Percentiles rank a stretch among this genome's conserved stretches.
Conservation (phyloP, 306 rosid species). For the Medicago ruthenica region DNA sequence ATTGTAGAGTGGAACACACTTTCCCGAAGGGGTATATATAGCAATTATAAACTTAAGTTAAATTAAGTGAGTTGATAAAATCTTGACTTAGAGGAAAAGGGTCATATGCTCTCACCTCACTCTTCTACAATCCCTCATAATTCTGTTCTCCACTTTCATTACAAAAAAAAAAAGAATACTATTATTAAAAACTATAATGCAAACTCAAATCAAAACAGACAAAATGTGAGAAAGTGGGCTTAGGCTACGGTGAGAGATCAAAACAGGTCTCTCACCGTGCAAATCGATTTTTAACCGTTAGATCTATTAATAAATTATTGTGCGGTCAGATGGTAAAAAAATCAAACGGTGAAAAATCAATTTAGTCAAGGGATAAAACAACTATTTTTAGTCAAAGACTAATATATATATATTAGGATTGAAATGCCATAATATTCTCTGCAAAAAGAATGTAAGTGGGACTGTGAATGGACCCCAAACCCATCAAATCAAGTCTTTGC, state of each 20-base stretch:
- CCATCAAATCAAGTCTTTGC: slow-evolving; percentile 38
- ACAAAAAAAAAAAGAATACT: slow-evolving; percentile 41
- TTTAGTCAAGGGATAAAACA: slow-evolving; percentile 26
- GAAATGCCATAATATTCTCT: slow-evolving; percentile 30
- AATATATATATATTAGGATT: slow-evolving; percentile 30
- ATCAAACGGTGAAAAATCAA: no score
- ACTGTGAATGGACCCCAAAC: slow-evolving; percentile 46
- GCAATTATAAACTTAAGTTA: slow-evolving; percentile 13
- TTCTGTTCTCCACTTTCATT: slow-evolving; percentile 78
- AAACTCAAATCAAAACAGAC: slow-evolving; percentile 21
- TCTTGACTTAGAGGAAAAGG: slow-evolving; percentile 69
- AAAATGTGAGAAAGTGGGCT: neutral
- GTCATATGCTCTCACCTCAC: slow-evolving; percentile 68
- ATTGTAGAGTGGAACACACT: slow-evolving; percentile 1
- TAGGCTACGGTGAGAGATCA: no score
- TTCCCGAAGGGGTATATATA: neutral
- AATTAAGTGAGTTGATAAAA: slow-evolving; percentile 45
- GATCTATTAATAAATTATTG: no score
- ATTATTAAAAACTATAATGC: slow-evolving; percentile 33
- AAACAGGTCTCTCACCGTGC: no score
- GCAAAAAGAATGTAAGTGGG: slow-evolving; percentile 63
- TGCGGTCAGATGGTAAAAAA: no score
- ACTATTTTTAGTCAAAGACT: slow-evolving; percentile 53
- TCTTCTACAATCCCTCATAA: slow-evolving; percentile 71
- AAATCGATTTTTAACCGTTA: no score